These are phyloP conservation scores for Prillingera fragicola DNA, from an alignment of 1,284 basidiomycete genomes.

Conservation along the genomic window DNA sequence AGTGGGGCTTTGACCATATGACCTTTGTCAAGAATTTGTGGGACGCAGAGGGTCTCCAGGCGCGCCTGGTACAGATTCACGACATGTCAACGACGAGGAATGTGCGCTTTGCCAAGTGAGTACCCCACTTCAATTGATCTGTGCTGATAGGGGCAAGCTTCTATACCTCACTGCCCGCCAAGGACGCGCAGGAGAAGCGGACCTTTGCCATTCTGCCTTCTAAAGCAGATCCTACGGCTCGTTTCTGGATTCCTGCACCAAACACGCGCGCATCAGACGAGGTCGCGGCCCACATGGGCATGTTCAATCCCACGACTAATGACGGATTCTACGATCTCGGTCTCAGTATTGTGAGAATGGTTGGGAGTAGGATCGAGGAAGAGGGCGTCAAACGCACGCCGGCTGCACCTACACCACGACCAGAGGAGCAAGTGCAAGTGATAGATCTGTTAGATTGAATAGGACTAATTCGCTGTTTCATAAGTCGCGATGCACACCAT, in stretches of 20 bases:
- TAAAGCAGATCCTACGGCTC: slow-evolving; percentile 52
- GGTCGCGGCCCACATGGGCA: slow-evolving; percentile 77
- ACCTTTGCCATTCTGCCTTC: slow-evolving; percentile 73
- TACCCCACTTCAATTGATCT: slow-evolving; percentile 3
- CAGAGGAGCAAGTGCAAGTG: too few species aligned
- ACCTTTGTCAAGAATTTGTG: slow-evolving; percentile 83
- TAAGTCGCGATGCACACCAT: too few species aligned
- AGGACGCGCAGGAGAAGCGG: slow-evolving; percentile 52
- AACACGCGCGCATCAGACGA: slow-evolving; percentile 72
- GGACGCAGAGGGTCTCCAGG: slow-evolving; percentile 64
- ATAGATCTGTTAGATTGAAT: slow-evolving; percentile 1
- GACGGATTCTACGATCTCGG: slow-evolving; percentile 86
- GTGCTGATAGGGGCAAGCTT: slow-evolving; percentile 53
- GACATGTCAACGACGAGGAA: slow-evolving; percentile 52
- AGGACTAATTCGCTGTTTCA: too few species aligned
- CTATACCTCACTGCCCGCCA: slow-evolving; percentile 66
- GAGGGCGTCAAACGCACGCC: slow-evolving; percentile 33
- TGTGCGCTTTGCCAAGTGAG: slow-evolving; percentile 70
- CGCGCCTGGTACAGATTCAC: slow-evolving; percentile 61
- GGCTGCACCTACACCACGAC: too few species aligned
- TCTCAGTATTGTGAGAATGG: slow-evolving; percentile 53
- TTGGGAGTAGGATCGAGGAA: slow-evolving; percentile 39
- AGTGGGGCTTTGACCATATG: slow-evolving; percentile 82
- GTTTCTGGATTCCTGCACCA: slow-evolving; percentile 58
- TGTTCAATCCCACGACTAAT: slow-evolving; percentile 79